Conservation (phyloP, 2,329 filamentous ascomycete species). For the Diaporthe caulivora region DNA sequence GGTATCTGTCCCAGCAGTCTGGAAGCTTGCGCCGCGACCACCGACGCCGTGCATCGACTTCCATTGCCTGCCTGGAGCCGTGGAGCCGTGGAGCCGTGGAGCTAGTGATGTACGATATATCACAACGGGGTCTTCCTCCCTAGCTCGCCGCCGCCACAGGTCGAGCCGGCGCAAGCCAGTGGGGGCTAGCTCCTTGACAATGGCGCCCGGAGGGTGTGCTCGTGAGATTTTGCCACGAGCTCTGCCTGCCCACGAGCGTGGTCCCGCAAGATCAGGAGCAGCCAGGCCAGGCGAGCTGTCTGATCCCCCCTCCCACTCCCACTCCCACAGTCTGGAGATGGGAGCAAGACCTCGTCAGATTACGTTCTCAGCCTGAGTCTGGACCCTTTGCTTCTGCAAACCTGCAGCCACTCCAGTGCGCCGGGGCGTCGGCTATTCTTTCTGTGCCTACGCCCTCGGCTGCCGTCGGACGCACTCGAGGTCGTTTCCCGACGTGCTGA, state of each 20-base stretch:
- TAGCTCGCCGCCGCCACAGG: constrained; percentile 10
- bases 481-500: constrained; percentile 32
- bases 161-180: neutral
- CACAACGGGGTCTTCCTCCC: constrained; percentile 17
- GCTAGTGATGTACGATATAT: constrained; percentile 13
- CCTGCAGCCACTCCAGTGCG: constrained; percentile 3
- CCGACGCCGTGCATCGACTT: constrained; percentile 23
- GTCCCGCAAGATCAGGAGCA: neutral
- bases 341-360: constrained; percentile 2
- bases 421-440: constrained; percentile 29
- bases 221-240: constrained; percentile 23
- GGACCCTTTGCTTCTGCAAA: constrained; percentile 20
- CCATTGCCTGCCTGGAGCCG: constrained; percentile 8
- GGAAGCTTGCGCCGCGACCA: constrained; percentile 29
- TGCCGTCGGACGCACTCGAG: constrained; percentile 23
- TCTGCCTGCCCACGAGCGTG: constrained; percentile 14
- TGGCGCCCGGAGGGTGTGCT: neutral
- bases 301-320: neutral
- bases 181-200: constrained; percentile 19
- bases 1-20: constrained; percentile 33
- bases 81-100: no score
- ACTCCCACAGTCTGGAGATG: neutral
- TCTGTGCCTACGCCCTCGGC: constrained; percentile 5
- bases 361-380: constrained; percentile 11
- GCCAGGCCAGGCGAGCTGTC: constrained; percentile 2